Percentiles rank a stretch among this genome's conserved stretches.
Conservation (phyloP, 352 stramenopile species). For the Phytophthora chlamydospora region DNA sequence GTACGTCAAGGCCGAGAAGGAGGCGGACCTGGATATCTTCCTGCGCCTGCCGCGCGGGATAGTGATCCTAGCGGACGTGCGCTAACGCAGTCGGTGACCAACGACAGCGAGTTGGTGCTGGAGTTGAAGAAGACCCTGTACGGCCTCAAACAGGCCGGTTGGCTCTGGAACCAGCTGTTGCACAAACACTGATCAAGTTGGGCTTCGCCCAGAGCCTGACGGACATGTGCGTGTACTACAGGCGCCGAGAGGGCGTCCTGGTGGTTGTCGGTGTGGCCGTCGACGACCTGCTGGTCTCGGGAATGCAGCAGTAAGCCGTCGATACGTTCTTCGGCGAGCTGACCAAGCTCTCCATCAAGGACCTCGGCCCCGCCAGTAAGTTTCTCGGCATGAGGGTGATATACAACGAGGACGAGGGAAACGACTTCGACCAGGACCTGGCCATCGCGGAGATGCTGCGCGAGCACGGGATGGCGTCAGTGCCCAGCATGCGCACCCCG, state of each 20-base stretch:
- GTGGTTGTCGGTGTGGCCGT: conserved; percentile 35
- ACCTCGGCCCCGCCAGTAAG: conserved; percentile 26
- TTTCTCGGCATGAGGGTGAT: conserved; percentile 38
- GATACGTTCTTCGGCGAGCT: conserved; percentile 26
- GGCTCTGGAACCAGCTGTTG: conserved; percentile 32
- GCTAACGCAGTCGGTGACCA: too few species aligned
- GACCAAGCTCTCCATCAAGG: conserved; percentile 28
- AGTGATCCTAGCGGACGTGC: neutral
- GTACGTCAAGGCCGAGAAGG: conserved; percentile 31
- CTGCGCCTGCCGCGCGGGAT: conserved; percentile 27
- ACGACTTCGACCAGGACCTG: conserved; percentile 31
- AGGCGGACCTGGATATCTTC: conserved; percentile 28
- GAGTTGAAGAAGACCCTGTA: conserved; percentile 33
- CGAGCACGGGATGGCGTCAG: conserved; percentile 21
- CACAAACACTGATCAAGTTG: conserved; percentile 19
- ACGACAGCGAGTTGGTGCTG: conserved; percentile 17
- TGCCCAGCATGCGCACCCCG: conserved; percentile 20
- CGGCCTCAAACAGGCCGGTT: conserved; percentile 35
- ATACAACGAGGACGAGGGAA: conserved; percentile 12
- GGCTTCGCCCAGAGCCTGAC: conserved; percentile 23
- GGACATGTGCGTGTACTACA: conserved; percentile 38
- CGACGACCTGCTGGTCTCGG: conserved; percentile 36
- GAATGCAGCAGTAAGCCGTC: neutral
- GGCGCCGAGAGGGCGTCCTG: neutral
- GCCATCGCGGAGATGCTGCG: conserved; percentile 27